phyloP scores from a whole-genome alignment of 2,329 filamentous ascomycete species.

The Neonectria hederae region DNA sequence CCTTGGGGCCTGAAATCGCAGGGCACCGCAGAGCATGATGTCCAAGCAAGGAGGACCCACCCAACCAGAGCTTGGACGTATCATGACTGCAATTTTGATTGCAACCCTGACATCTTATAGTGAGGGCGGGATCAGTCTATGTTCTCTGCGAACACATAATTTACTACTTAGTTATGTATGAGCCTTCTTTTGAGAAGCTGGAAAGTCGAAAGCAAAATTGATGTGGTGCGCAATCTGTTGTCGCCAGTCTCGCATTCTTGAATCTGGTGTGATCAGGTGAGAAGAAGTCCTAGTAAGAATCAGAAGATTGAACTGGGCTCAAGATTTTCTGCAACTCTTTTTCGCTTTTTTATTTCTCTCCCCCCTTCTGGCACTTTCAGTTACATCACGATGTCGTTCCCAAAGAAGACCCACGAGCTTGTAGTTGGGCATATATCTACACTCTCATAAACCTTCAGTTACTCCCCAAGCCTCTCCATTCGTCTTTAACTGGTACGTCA shows the following conservation, averaged over 20 bases:
- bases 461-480: not conserved
- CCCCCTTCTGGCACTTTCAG: not conserved
- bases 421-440: not conserved
- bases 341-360: not conserved
- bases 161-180: not conserved
- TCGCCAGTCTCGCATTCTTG: no score
- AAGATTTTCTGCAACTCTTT: not conserved
- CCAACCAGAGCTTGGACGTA: not conserved
- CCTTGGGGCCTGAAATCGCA: constrained; percentile 1
- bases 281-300: no score
- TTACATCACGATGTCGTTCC: not conserved
- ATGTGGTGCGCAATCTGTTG: no score
- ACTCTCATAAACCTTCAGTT: not conserved
- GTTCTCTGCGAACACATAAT: not conserved
- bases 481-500: not conserved
- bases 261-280: no score
- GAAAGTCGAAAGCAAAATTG: not conserved
- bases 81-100: not conserved
- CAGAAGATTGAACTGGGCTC: not conserved
- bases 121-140: not conserved
- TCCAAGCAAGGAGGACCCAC: not conserved
- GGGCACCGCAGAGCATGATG: not conserved
- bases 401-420: not conserved
- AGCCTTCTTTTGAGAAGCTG: not conserved
- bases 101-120: not conserved